phyloP scores from a whole-genome alignment of 371 early-diverging fungal species.

The Mucor racemosus region DNA sequence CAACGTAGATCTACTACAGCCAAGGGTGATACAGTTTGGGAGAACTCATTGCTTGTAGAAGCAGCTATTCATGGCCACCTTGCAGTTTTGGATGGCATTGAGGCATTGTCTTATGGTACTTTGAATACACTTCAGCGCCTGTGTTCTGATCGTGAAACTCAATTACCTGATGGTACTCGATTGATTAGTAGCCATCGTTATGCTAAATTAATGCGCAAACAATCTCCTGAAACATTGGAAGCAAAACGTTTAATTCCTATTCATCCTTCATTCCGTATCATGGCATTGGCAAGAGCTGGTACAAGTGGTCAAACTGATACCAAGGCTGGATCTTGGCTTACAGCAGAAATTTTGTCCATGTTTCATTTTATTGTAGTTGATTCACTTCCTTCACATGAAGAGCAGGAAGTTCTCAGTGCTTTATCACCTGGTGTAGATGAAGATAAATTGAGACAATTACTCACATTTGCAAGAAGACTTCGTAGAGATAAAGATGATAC shows the following conservation, averaged over 20 bases:
- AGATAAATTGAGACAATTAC: slow-evolving; percentile 56
- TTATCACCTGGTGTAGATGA: slow-evolving; percentile 71
- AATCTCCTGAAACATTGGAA: slow-evolving; percentile 54
- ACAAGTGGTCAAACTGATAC: slow-evolving; percentile 49
- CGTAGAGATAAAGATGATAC: slow-evolving; percentile 73
- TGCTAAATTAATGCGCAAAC: slow-evolving; percentile 56
- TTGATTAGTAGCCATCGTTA: slow-evolving; percentile 65
- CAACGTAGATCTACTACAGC: slow-evolving; percentile 78
- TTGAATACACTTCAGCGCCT: slow-evolving; percentile 74
- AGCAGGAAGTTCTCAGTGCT: slow-evolving; percentile 60
- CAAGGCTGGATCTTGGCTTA: slow-evolving; percentile 70
- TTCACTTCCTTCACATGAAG: slow-evolving; percentile 68
- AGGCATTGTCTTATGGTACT: slow-evolving; percentile 75
- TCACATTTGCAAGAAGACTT: slow-evolving; percentile 68
- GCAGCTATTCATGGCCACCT: slow-evolving; percentile 77
- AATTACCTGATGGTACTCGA: slow-evolving; percentile 76
- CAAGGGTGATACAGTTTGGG: slow-evolving; percentile 79
- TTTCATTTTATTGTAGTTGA: slow-evolving; percentile 78
- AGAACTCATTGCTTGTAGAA: slow-evolving; percentile 73
- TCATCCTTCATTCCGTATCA: slow-evolving; percentile 80
- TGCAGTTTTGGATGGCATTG: slow-evolving; percentile 80
- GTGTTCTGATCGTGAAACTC: slow-evolving; percentile 72
- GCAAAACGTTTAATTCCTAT: slow-evolving; percentile 61
- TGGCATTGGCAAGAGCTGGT: slow-evolving; percentile 72
- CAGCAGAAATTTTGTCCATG: slow-evolving; percentile 74